Conservation (phyloP, 768 basidiomycete genomes). For the Termitomyces sp. region DNA sequence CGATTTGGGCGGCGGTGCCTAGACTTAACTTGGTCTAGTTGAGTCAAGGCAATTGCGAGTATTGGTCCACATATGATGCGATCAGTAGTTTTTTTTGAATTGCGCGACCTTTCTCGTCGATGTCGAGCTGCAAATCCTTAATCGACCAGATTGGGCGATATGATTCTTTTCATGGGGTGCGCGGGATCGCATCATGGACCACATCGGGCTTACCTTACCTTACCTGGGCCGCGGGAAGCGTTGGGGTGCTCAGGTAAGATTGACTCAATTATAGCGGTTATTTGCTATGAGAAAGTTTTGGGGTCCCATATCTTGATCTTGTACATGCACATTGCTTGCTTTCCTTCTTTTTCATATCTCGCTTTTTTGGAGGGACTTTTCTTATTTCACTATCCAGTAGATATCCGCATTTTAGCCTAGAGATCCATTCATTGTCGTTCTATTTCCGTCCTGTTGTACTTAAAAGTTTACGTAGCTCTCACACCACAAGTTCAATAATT, state of each 20-base stretch:
- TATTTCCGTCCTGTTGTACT: neutral
- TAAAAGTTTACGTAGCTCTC: neutral
- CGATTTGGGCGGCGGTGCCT: neutral
- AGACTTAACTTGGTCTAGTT: neutral
- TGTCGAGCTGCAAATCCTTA: no score
- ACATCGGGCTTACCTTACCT: no score
- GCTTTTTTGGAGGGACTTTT: conserved; percentile 5
- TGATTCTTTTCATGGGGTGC: no score
- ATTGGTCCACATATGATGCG: neutral
- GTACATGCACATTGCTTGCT: neutral
- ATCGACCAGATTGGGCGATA: no score
- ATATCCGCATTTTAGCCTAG: neutral
- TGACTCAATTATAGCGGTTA: no score
- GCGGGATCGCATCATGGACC: neutral
- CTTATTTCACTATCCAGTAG: neutral
- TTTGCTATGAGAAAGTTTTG: neutral
- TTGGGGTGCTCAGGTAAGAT: neutral
- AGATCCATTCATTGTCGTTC: neutral
- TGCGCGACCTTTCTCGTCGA: neutral
- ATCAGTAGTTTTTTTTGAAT: neutral
- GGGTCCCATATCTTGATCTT: neutral
- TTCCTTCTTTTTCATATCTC: neutral
- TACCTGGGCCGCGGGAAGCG: neutral
- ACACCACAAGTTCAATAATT: neutral
- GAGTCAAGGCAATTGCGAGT: neutral